Conservation (phyloP, 2,329 filamentous ascomycete genomes). For the Claviceps fusiformis region DNA sequence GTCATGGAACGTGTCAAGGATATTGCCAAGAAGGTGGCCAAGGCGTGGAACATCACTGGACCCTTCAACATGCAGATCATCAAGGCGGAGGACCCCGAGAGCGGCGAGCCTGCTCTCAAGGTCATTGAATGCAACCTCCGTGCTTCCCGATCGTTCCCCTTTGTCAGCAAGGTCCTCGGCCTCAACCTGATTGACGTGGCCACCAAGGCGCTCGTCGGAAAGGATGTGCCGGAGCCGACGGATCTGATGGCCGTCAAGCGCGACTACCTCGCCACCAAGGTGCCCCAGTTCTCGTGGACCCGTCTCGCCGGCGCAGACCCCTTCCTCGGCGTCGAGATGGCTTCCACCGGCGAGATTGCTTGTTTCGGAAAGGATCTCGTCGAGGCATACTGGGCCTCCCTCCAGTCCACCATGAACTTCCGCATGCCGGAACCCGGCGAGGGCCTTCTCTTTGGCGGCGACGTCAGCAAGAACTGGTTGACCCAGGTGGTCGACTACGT, state of each 20-base stretch:
- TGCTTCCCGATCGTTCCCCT: constrained; percentile 94
- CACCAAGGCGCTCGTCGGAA: constrained; percentile 79
- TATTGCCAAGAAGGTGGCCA: constrained; percentile 90
- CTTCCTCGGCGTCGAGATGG: constrained; percentile 96
- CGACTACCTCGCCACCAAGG: constrained; percentile 91
- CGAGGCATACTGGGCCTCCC: constrained; percentile 93
- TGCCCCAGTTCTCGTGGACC: constrained; percentile 98
- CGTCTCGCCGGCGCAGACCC: constrained; percentile 93
- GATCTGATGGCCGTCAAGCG: constrained; percentile 85
- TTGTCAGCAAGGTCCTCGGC: constrained; percentile 92
- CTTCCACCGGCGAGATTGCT: constrained; percentile 92
- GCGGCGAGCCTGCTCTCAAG: constrained; percentile 66
- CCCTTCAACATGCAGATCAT: constrained; percentile 99
- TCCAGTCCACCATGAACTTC: constrained; percentile 99
- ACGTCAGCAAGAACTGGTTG: constrained; percentile 57
- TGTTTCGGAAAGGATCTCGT: constrained; percentile 95
- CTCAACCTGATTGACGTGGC: constrained; percentile 95
- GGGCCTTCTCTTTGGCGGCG: constrained; percentile 88
- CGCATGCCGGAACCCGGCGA: constrained; percentile 87
- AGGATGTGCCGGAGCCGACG: constrained; percentile 67
- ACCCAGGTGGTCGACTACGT: constrained; percentile 75
- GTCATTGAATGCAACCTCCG: constrained; percentile 98
- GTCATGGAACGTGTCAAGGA: constrained; percentile 84
- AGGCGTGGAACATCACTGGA: constrained; percentile 93
- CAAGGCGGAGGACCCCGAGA: constrained; percentile 68